phyloP scores from a whole-genome alignment of 768 basidiomycete species.

The Xanthoconium purpureum region DNA sequence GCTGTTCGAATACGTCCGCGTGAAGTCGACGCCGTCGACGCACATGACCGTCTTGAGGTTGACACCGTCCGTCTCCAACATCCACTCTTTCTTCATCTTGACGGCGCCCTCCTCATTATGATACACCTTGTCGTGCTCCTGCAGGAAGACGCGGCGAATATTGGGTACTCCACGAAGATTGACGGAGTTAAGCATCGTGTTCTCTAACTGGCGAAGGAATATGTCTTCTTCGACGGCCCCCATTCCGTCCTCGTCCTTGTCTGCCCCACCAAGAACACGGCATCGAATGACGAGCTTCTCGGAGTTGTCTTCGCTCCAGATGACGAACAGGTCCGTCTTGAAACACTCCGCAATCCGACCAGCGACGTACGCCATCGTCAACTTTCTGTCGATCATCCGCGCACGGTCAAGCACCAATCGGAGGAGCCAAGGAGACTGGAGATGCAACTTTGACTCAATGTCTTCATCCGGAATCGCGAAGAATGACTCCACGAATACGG shows the following conservation, averaged over 20 bases:
- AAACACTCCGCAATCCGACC: conserved; percentile 92
- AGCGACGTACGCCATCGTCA: conserved; percentile 93
- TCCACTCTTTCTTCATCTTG: conserved; percentile 77
- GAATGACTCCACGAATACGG: conserved; percentile 96
- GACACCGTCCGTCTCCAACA: conserved; percentile 94
- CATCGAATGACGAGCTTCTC: conserved; percentile 97
- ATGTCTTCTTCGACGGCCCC: conserved; percentile 86
- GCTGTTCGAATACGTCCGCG: conserved; percentile 93
- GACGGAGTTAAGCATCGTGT: conserved; percentile 94
- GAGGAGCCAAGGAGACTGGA: conserved; percentile 96
- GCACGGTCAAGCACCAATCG: conserved; percentile 95
- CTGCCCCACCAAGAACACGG: conserved; percentile 79
- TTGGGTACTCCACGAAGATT: conserved; percentile 89
- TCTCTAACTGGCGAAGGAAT: conserved; percentile 94
- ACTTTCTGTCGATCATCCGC: conserved; percentile 96
- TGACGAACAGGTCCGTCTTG: conserved; percentile 94
- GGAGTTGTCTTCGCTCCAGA: conserved; percentile 98
- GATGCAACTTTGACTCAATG: conserved; percentile 82
- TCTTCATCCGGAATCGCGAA: conserved; percentile 99
- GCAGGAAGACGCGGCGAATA: conserved; percentile 91
- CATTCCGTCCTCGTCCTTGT: conserved; percentile 82
- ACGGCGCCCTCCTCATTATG: conserved; percentile 65
- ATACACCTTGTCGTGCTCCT: conserved; percentile 77
- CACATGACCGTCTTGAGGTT: conserved; percentile 95
- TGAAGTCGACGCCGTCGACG: conserved; percentile 92